phyloP scores from a whole-genome alignment of 2,329 filamentous ascomycete genomes.

The Talaromyces sp. region DNA sequence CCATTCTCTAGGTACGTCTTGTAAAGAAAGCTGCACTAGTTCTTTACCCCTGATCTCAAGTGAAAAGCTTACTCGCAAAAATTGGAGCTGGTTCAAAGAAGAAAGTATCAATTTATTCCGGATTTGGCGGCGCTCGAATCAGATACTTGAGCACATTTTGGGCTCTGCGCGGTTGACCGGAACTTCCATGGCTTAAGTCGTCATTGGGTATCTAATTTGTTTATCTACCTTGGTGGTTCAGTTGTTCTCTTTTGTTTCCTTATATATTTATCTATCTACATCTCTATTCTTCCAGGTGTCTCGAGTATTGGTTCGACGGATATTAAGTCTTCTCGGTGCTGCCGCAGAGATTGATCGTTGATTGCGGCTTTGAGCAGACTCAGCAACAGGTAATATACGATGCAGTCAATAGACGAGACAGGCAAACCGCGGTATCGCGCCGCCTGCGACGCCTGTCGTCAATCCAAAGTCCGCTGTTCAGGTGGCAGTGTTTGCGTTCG shows the following conservation, averaged over 20 bases:
- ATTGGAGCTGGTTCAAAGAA: conserved; percentile 1
- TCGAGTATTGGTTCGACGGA: neutral
- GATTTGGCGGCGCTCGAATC: neutral
- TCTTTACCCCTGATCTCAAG: neutral
- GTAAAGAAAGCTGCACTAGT: neutral
- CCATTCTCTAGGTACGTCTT: neutral
- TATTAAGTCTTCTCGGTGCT: neutral
- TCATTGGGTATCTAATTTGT: neutral
- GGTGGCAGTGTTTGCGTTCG: conserved; percentile 37
- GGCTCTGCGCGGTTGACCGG: neutral
- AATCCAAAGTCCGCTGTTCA: conserved; percentile 41
- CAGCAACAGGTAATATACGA: conserved; percentile 15
- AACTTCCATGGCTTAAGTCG: neutral
- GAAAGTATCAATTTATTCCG: neutral
- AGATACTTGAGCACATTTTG: neutral
- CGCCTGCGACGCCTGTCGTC: conserved; percentile 39
- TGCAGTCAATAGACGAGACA: conserved; percentile 10
- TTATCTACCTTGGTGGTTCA: neutral
- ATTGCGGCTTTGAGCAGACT: neutral
- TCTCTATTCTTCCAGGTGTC: neutral
- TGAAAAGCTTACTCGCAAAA: conserved; percentile 3
- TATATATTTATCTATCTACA: neutral
- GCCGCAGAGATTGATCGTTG: neutral
- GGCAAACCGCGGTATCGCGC: conserved; percentile 35
- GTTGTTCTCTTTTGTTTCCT: neutral